Base-by-base conservation (phyloP, 148 eudicot genomes). In the Nyssa sinensis region DNA sequence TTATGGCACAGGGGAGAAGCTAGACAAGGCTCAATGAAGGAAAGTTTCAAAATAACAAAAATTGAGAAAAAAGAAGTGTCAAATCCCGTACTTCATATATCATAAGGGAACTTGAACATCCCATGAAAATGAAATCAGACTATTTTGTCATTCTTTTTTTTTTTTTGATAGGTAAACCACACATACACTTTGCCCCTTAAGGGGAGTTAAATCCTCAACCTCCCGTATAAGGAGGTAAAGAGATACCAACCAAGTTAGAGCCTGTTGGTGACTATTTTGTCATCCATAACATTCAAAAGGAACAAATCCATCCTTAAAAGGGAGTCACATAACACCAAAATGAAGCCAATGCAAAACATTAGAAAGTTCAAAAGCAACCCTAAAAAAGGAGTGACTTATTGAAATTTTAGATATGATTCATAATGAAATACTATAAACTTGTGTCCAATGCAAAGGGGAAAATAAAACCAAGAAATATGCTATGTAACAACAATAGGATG, bases 1-100 rank as follows among this genome's bases (percentile, higher is more conserved):
- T 92, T 74, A 94, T 88, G 34, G 98, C 97, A 81, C 97, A 94
- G 37, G 97, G 92, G 64, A 94, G 95, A 77, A 94, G 98, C 98
- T 94, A 79, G 41, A 58, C 25, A 57, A 75, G n/a, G 75, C 78
- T 55, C 14, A 75, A 89, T 93, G 77, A 90, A 84, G 88, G 85
- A 84, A 55, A n/a, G 44, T 55, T 55, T n/a, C 25, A 79, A 66
- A 79, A 5, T 70, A 57, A 68, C 23, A 12, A 34, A 19, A 14
- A 51, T 23, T 51, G 14, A 19, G 28, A 44, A 44, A 13, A 39
- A 70, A 62, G 76, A 78, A 53, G 28, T 64, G 24, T 44, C 62
- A 74, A 24, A 74, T 33, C 4, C 41, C 27, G 24, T 9, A 62
- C 19, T 71, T 39, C 7, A 39, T 29, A 21, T 4, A 11, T 21